Evolutionary conservation across 768 basidiomycete species (phyloP), one percentile per base, ranked within the genome.

Genomic region (Calocybe indica): DNA sequence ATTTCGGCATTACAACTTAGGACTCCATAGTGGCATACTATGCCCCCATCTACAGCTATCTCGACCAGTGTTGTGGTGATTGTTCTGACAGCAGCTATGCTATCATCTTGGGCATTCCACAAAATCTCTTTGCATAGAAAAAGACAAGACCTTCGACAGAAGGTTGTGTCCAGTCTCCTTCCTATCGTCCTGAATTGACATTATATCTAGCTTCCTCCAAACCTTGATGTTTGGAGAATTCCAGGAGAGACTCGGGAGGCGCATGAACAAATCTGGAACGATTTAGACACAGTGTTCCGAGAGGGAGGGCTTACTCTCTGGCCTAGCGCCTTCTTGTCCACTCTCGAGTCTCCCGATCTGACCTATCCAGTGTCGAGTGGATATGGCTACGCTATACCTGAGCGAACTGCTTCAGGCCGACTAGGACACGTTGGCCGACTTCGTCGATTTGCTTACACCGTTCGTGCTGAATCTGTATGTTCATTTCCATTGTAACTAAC

Each of bases 311-410:
- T 29, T 14, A 9, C 32, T 8, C 31, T 29, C 11, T 43, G 43
- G 43, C 22, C 43, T 5, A 11, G 34, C 15, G 15, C 15, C 13
- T 7, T n/a, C 31, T 14, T 12, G 15, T 7, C 28, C n/a, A 22
- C 15, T 32, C 31, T 43, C 7, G 11, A 31, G 29, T 29, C 43
- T 9, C 43, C 43, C 6, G 43, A 33, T n/a, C 14, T 30, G 9
- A 43, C 43, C 8, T 43, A n/a, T 12, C 28, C 2, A 2, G 5
- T 7, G 7, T 43, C 43, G 31, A 43, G 43, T 13, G 43, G 43
- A 5, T 43, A 31, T 43, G 43, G 43, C n/a, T 43, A 43, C 11
- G 43, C 43, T 32, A 28, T 43, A 3, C 43, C 43, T 31, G 34
- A 7, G 30, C 43, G 31, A 43, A 43, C 43, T 11, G 14, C 29